A percentile compares a stretch with the other conserved stretches of the same genome.
phyloP scores from a whole-genome alignment of 495 filamentous ascomycete species.

The Alectoria sarmentosa region DNA sequence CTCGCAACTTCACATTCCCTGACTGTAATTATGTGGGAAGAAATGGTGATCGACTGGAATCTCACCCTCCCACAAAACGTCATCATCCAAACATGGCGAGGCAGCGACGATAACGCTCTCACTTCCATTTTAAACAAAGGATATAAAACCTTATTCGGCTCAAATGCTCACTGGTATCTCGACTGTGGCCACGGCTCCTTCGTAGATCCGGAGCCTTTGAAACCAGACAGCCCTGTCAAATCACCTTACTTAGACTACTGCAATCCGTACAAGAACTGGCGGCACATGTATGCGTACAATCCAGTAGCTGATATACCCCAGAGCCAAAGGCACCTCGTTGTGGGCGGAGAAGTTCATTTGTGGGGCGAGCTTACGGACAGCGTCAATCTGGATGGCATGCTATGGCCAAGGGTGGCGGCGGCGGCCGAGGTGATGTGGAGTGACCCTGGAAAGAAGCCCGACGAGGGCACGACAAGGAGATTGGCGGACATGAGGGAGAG shows the following conservation, averaged over 20 bases:
- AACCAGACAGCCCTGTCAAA: slow-evolving; percentile 15
- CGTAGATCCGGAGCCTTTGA: slow-evolving; percentile 17
- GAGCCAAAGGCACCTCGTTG: slow-evolving; percentile 50
- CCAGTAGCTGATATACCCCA: slow-evolving; percentile 51
- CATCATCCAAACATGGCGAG: slow-evolving; percentile 67
- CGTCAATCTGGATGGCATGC: slow-evolving; percentile 48
- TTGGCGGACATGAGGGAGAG: slow-evolving; percentile 67
- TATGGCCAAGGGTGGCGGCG: slow-evolving; percentile 45
- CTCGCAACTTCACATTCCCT: slow-evolving; percentile 50
- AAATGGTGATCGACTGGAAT: slow-evolving; percentile 68
- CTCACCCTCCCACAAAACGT: slow-evolving; percentile 50
- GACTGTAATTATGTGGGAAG: slow-evolving; percentile 71
- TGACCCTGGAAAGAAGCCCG: slow-evolving; percentile 64
- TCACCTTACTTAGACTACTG: slow-evolving; percentile 70
- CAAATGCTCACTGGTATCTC: slow-evolving; percentile 74
- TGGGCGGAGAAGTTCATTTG: slow-evolving; percentile 68
- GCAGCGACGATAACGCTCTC: slow-evolving; percentile 47
- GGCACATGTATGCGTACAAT: slow-evolving; percentile 65
- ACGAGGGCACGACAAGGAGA: slow-evolving; percentile 49
- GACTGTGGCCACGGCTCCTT: slow-evolving; percentile 46
- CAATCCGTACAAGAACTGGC: slow-evolving; percentile 64
- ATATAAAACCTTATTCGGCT: slow-evolving; percentile 60
- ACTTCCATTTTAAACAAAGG: slow-evolving; percentile 49
- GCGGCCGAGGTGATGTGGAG: slow-evolving; percentile 74
- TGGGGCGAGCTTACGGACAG: slow-evolving; percentile 75